Evolutionary conservation across 2,329 filamentous ascomycete species (phyloP), one percentile per base, ranked within the genome.

Genomic region (Fusarium fujikuroi): DNA sequence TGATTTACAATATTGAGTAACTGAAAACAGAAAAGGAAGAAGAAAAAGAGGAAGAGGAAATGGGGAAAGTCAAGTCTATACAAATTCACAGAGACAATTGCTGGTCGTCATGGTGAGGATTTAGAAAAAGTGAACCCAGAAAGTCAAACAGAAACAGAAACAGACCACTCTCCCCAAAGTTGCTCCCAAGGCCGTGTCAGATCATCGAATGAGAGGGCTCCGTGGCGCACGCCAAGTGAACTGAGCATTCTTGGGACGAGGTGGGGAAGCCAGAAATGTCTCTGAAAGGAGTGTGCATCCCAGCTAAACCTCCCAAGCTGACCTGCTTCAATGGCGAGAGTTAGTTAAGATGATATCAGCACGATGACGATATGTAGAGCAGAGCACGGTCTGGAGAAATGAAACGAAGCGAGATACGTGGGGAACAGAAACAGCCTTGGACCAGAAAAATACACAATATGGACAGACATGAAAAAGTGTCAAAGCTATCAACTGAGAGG

Each of bases 171-270:
- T 58, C 67, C 32, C n/a, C 46, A 52, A 40, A 16, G 23, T 37
- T 37, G 21, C 34, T 63, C 72, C 63, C 60, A 69, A 63, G 64
- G 63, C 12, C 39, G 54, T 50, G 65, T 75, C 73, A 75, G 73
- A 75, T 75, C 73, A 75, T 71, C 73, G 66, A 73, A 75, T 75
- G 64, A 64, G 43, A 69, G 37, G 25, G 23, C 16, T 19, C 43
- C 37, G 50, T 69, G 64, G 64, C 50, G 50, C 58, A 57, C 56
- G 64, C 66, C 66, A 69, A 68, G 42, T 60, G 39, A 63, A 69
- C 63, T 36, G 46, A 40, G 37, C 70, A 72, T 72, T 72, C 69
- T 72, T 70, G 52, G 44, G 46, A 57, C 30, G n/a, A 54, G 39
- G 44, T 60, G 54, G 54, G 40, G 40, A 40, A 36, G 5, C 32